Evolutionary conservation across 768 basidiomycete genomes (phyloP).

Genomic region (Leccinum disarticulatum): DNA sequence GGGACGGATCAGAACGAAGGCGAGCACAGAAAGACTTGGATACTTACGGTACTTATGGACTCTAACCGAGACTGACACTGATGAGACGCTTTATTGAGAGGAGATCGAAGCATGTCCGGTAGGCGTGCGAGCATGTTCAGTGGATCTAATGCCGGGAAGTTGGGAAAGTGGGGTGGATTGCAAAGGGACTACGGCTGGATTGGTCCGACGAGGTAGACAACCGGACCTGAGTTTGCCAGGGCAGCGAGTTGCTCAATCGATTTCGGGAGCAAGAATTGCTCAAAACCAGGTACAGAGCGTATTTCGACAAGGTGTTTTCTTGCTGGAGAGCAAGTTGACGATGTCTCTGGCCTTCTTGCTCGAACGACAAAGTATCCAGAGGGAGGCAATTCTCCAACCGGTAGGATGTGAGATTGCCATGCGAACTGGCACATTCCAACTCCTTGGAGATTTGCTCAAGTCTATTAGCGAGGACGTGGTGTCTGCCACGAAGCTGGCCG

Average conservation of each 20-base stretch:
- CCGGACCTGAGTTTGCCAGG: not conserved
- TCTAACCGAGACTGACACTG: too few species aligned
- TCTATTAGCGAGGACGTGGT: not conserved
- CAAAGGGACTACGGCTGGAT: too few species aligned
- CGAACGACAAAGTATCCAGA: not conserved
- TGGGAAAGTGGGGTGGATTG: too few species aligned
- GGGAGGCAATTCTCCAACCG: not conserved
- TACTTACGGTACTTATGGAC: too few species aligned
- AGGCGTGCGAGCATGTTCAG: too few species aligned
- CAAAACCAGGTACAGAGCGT: not conserved
- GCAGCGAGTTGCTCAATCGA: not conserved
- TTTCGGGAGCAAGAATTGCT: not conserved
- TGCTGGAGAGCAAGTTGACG: not conserved
- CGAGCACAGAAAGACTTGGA: too few species aligned
- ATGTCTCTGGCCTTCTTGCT: not conserved
- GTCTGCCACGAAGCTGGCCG: not conserved
- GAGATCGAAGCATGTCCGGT: too few species aligned
- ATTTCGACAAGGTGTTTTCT: not conserved
- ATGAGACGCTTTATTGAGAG: too few species aligned
- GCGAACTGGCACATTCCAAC: not conserved
- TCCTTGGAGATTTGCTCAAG: not conserved
- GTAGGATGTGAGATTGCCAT: not conserved
- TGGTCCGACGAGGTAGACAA: not conserved
- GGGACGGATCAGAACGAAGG: too few species aligned
- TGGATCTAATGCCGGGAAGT: too few species aligned